These are phyloP conservation scores for Conoideocrella luteorostrata DNA, from an alignment of 2,329 filamentous ascomycete species.

Conservation along the genomic window DNA sequence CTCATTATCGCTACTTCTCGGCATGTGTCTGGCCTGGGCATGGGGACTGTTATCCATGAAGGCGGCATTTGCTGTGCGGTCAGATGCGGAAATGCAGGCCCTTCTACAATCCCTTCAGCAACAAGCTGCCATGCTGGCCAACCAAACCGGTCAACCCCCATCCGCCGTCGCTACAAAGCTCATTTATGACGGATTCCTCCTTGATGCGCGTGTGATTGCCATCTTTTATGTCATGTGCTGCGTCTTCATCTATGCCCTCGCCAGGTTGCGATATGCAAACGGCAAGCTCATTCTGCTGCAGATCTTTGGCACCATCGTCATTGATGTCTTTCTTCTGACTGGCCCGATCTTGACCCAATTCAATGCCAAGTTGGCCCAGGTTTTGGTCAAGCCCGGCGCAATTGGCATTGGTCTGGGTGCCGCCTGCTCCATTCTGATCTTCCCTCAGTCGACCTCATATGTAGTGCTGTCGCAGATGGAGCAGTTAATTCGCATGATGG, in stretches of 20 bases:
- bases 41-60: constrained; percentile 45
- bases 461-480: constrained; percentile 30
- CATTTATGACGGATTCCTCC: constrained; percentile 38
- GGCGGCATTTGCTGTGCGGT: constrained; percentile 36
- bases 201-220: constrained; percentile 38
- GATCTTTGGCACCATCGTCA: constrained; percentile 40
- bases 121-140: constrained; percentile 27
- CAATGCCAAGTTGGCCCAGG: constrained; percentile 28
- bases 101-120: constrained; percentile 26
- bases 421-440: constrained; percentile 37
- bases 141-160: constrained; percentile 16
- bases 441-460: constrained; percentile 43
- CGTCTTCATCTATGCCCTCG: constrained; percentile 36
- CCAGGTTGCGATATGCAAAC: constrained; percentile 37
- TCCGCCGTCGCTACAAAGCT: constrained; percentile 26
- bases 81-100: constrained; percentile 30
- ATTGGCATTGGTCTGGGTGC: constrained; percentile 39
- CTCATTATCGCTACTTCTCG: constrained; percentile 34
- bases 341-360: constrained; percentile 36
- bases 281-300: constrained; percentile 38
- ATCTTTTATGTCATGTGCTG: constrained; percentile 31
- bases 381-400: constrained; percentile 38
- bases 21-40: constrained; percentile 41
- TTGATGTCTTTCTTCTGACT: constrained; percentile 37
- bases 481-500: constrained; percentile 23